Evolutionary conservation across 257 asterid species (phyloP), one percentile per base, ranked within the genome.

Genomic region (Nicotiana obtusifolia): DNA sequence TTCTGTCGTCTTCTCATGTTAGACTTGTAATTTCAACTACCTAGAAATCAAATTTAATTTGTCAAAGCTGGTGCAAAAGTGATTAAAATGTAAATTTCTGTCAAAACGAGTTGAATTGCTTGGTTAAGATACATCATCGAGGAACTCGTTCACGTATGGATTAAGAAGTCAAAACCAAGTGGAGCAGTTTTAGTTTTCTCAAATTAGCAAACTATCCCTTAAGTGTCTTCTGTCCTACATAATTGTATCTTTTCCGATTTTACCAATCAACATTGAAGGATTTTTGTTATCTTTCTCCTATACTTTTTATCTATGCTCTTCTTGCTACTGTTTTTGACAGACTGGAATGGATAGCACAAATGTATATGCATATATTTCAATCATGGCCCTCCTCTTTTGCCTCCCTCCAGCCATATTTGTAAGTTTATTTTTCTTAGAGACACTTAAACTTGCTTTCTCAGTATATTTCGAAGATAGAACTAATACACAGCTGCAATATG

Each of bases 321-420:
- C 28, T 66, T 31, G 56, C 9, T n/a, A 68, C 2, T 68, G 56
- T 82, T 80, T 80, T 83, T 85, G 84, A 88, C 93, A 92, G 95
- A 92, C 97, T 13, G 94, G 86, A 80, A 92, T 92, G 97, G 97
- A 96, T 57, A 96, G 99, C 87, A 96, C 98, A 20, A 96, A 96
- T 85, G 81, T 96, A 82, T 94, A 94, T 78, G 97, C 95, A 62
- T 92, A 92, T 89, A 92, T 92, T 69, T 88, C 97, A 62, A 90
- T 92, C 60, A 89, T 91, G 4, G 97, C 95, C 14, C 97, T 92
- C 85, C 11, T 92, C 60, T 88, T 91, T 88, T 92, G 99, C 89
- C 85, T 96, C 85, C 99, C 99, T 26, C 98, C 99, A 35, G 97
- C 97, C 56, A 0, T 91, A 56, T 86, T 92, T 19, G 97, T 92